Percentiles rank a stretch among this genome's conserved stretches.
Evolutionary conservation across 2,329 filamentous ascomycete genomes (phyloP).

Genomic region (Xylariales sp.): DNA sequence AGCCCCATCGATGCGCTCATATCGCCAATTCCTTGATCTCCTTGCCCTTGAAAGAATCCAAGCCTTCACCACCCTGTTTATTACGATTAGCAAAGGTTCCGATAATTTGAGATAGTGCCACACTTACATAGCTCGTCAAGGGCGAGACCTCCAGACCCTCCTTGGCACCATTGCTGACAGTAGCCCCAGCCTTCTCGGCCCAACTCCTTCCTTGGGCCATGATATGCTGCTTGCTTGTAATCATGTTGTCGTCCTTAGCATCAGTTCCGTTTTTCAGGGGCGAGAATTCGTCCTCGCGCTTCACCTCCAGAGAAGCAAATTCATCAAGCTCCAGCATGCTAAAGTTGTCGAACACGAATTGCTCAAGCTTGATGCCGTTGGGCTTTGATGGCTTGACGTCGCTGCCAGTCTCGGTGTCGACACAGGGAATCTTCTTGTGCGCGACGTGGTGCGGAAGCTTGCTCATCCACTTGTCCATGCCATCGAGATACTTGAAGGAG

Average conservation of each 20-base stretch:
- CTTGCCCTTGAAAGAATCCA: conserved; percentile 51
- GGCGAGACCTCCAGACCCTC: conserved; percentile 86
- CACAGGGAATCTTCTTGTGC: conserved; percentile 93
- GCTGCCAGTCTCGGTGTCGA: conserved; percentile 71
- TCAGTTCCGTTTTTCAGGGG: conserved; percentile 75
- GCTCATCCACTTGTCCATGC: conserved; percentile 80
- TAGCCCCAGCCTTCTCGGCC: conserved; percentile 73
- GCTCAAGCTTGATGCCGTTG: conserved; percentile 98
- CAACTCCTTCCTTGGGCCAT: conserved; percentile 86
- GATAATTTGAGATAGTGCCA: not conserved
- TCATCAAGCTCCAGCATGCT: conserved; percentile 78
- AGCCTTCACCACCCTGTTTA: conserved; percentile 55
- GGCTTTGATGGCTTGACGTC: conserved; percentile 87
- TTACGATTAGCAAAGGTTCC: conserved; percentile 15
- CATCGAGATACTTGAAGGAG: conserved; percentile 86
- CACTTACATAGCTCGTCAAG: conserved; percentile 88
- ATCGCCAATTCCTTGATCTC: conserved; percentile 21
- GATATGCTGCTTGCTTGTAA: conserved; percentile 88
- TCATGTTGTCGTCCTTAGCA: conserved; percentile 73
- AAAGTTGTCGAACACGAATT: conserved; percentile 99
- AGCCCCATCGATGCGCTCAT: too few species aligned
- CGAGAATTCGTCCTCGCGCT: conserved; percentile 95
- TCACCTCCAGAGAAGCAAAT: conserved; percentile 94
- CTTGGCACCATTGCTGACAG: conserved; percentile 51
- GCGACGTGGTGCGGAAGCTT: conserved; percentile 93